These are phyloP conservation scores for Coemansia guatemalensis DNA, from an alignment of 192 early-diverging fungal genomes.

Conservation along the genomic window DNA sequence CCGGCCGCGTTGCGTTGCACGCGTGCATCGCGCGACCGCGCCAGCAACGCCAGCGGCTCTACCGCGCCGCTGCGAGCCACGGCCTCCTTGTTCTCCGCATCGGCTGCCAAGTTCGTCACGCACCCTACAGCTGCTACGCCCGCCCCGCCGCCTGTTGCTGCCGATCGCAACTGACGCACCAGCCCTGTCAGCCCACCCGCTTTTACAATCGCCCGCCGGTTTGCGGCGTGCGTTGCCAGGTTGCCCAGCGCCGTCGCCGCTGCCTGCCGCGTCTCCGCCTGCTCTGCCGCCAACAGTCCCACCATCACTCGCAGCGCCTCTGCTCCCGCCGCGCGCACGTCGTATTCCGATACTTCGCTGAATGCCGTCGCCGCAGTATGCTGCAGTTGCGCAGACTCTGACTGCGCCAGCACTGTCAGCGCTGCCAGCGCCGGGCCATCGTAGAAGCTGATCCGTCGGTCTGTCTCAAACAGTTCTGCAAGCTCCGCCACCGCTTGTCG, in stretches of 20 bases:
- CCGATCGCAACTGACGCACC: slow-evolving; percentile 75
- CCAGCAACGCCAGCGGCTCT: slow-evolving; percentile 68
- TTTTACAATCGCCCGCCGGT: slow-evolving; percentile 78
- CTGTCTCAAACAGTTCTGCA: slow-evolving; percentile 45
- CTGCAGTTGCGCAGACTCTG: slow-evolving; percentile 82
- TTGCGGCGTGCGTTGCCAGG: slow-evolving; percentile 64
- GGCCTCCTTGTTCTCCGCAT: slow-evolving; percentile 77
- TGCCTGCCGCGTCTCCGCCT: slow-evolving; percentile 76
- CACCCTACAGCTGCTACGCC: slow-evolving; percentile 70
- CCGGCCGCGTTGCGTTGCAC: slow-evolving; percentile 89
- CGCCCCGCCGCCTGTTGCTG: slow-evolving; percentile 60
- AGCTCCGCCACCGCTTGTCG: slow-evolving; percentile 37
- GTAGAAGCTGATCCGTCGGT: slow-evolving; percentile 60
- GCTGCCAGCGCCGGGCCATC: slow-evolving; percentile 74
- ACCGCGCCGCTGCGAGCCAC: slow-evolving; percentile 80
- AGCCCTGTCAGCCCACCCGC: slow-evolving; percentile 74
- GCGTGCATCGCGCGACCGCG: slow-evolving; percentile 72
- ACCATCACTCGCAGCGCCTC: slow-evolving; percentile 73
- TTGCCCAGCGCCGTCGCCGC: slow-evolving; percentile 84
- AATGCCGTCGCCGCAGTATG: slow-evolving; percentile 85
- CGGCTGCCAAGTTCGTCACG: slow-evolving; percentile 85
- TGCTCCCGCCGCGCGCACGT: slow-evolving; percentile 66
- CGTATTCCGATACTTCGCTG: slow-evolving; percentile 84
- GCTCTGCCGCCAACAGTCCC: slow-evolving; percentile 72
- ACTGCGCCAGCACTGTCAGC: slow-evolving; percentile 76